These are phyloP conservation scores for Podila horticola DNA, from an alignment of 192 early-diverging fungal genomes.

Conservation along the genomic window DNA sequence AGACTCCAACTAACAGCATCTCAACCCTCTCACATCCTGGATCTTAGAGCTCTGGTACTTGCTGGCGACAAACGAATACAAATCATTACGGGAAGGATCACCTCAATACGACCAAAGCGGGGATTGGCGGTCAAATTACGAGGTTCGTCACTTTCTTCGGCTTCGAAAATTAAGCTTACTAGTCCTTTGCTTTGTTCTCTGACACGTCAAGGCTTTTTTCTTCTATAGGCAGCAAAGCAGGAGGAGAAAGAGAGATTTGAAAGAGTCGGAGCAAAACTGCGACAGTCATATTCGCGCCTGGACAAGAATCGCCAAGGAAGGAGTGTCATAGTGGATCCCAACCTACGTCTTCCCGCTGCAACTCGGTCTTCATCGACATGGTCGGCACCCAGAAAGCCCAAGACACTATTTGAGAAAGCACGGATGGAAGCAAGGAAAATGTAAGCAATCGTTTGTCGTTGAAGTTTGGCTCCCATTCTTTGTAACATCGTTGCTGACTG, in stretches of 20 bases:
- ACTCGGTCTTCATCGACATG: constrained; percentile 6
- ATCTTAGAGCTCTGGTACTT: constrained; percentile 37
- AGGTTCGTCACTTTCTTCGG: constrained; percentile 11
- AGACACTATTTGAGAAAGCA: constrained; percentile 42
- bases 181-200: background rate
- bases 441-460: background rate
- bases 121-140: constrained; percentile 32
- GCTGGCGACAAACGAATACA: constrained; percentile 30
- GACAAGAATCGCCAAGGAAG: constrained; percentile 30
- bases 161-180: background rate
- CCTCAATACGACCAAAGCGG: constrained; percentile 34
- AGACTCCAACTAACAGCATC: background rate
- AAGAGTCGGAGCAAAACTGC: constrained; percentile 16
- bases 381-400: constrained; percentile 29
- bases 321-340: constrained; percentile 43
- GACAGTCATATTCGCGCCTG: constrained; percentile 41
- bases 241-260: constrained; percentile 32
- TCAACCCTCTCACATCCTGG: too few relatives aligned
- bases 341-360: constrained; percentile 22
- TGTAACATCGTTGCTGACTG: background rate
- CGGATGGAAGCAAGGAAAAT: constrained; percentile 44
- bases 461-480: background rate
- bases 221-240: constrained; percentile 22
- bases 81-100: constrained; percentile 8
- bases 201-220: background rate